These are phyloP conservation scores for Paramarasmius palmivorus DNA, from an alignment of 1,284 basidiomycete genomes.

Conservation along the genomic window DNA sequence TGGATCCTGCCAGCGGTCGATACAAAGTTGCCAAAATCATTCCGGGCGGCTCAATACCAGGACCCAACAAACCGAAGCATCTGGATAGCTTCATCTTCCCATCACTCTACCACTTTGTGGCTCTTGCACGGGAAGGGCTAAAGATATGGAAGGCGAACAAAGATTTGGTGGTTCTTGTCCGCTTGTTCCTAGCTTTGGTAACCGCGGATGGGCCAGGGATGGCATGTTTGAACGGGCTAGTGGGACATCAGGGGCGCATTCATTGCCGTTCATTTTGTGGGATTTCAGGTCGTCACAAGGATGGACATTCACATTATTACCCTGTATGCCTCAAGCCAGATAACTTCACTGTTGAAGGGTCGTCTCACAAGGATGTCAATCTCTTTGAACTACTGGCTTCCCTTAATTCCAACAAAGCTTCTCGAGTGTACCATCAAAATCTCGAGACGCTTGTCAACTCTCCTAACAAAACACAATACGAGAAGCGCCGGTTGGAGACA, in stretches of 20 bases:
- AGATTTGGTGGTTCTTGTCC: too few relatives aligned
- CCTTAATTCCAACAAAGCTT: neutral
- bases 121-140: conserved; percentile 22
- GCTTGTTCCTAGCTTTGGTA: neutral
- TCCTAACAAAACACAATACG: conserved; percentile 1
- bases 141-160: conserved; percentile 12
- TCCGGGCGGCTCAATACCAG: conserved; percentile 27
- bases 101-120: conserved; percentile 25
- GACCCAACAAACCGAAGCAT: conserved; percentile 30
- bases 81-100: conserved; percentile 27
- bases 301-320: conserved; percentile 12
- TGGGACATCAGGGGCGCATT: conserved; percentile 32
- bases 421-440: conserved; percentile 15
- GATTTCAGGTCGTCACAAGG: conserved; percentile 19
- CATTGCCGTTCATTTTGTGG: conserved; percentile 30
- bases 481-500: neutral
- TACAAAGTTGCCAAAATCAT: conserved; percentile 26
- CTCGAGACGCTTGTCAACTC: conserved; percentile 18
- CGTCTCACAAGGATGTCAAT: conserved; percentile 23
- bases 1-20: too few relatives aligned
- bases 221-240: conserved; percentile 35
- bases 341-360: conserved; percentile 18
- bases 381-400: conserved; percentile 11
- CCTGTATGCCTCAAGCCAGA: conserved; percentile 14
- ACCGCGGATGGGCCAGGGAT: too few relatives aligned